Base-by-base conservation (phyloP, 2,329 filamentous ascomycete genomes). In the Epichloe uncinata region DNA sequence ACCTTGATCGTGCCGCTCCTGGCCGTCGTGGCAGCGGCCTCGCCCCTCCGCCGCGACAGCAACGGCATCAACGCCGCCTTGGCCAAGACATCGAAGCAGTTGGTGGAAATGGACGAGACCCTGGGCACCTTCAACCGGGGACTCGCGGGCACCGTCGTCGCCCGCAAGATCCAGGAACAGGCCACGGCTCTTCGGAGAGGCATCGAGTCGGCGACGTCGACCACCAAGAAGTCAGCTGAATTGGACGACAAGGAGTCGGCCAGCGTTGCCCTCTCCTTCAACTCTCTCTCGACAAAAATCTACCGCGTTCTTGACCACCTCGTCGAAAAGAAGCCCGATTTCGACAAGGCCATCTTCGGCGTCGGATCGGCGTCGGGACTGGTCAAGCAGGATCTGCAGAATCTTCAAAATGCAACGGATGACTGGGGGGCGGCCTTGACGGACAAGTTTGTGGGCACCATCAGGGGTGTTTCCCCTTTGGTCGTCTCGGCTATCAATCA, bases 291-390 rank as follows among this genome's bases (percentile, higher is more conserved):
- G 15, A 15, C 0, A 35, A 41, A 49, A 15, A 40, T 49, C 15
- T 49, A 34, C 48, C 18, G 15, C 16, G 41, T 49, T n/a, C 42
- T 49, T 4, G 48, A 49, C 42, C 45, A 9, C 42, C 7, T 49
- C 15, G 35, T 40, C 33, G 12, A 13, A 15, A 45, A 45, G 20
- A 45, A 45, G 34, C 42, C 42, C 6, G 26, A 45, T 8, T 49
- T 49, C 26, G 42, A 49, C 42, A 49, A 37, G 35, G 42, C 48
- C 35, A 49, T 49, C 22, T 35, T 49, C 2, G 48, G 42, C 8
- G 20, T 45, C 7, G 42, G 18, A 16, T 45, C 42, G 11, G 48
- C 48, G 15, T 49, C 48, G 7, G 20, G 18, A 12, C 41, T 45
- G 6, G 48, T 49, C 18, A 49, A 41, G 48, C 26, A 18, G 4